Base-by-base conservation (phyloP, 768 basidiomycete species). In the Collybia mongolica region DNA sequence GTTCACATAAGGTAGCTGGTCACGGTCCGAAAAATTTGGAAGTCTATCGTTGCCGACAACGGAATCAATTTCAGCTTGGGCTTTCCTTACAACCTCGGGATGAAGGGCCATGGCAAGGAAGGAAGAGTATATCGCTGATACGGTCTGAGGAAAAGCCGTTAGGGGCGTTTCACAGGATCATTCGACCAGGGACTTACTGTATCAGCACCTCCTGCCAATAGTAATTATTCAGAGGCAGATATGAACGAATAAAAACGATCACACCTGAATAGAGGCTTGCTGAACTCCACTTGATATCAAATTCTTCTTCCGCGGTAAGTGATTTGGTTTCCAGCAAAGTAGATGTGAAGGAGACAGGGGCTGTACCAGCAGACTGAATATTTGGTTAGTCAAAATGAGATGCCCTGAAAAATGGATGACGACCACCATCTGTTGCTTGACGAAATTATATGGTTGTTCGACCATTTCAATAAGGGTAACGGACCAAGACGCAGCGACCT, bases 281-380 rank as follows among this genome's bases (percentile, higher is more conserved):
- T 26, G 80, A 72, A 35, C 83, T 80, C 82, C 85, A 86, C 62
- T 84, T 88, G 51, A 88, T 70, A 53, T 81, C 76, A 44, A 75
- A 66, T 51, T 86, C 83, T 51, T 85, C 82, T 51, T 84, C 80
- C 3, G 67, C 63, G 41, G 66, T 76, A 24, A 82, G 58, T 8
- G 69, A 64, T 58, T 76, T 79, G 19, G 66, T 72, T 55, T 86
- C 76, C 22, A 88, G 72, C 49, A 83, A 62, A 22, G 73, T 70
- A 19, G 83, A 83, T 1, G 80, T 77, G 60, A 83, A 86, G 6
- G 84, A 88, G 14, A 71, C 60, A 18, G 72, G 63, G 18, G 77
- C 79, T n/a, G 71, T 76, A n/a, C 85, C 84, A 48, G 79, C 73
- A 29, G 73, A 76, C 86, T 89, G 23, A 38, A 6, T 38, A 23